Base-by-base conservation (phyloP, 176 grass and related monocot genomes). In the Saccharum officinarum region DNA sequence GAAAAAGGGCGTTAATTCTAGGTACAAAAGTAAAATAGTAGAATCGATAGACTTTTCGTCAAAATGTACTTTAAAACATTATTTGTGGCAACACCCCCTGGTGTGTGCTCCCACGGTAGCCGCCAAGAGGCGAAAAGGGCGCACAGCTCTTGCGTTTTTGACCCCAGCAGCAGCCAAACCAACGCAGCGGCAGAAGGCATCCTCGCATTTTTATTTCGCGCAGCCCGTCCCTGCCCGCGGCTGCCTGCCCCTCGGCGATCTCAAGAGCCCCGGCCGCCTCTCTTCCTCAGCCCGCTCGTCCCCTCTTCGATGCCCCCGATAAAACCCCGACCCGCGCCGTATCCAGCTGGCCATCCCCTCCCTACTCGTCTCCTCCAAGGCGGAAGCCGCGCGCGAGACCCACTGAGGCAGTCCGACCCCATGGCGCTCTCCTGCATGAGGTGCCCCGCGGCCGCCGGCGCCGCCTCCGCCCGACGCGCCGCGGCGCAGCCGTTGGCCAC, bases 371-470 rank as follows among this genome's bases (percentile, higher is more conserved):
- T 44, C 76, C 64, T 72, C 76, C 80, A 49, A 57, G 17, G 10
- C 69, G 10, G 30, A 28, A 70, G 79, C 80, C 12, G 49, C 15
- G 12, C 16, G 45, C 20, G 46, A 47, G 38, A 13, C 68, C 39
- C 3, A 66, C 26, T 1, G 10, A 83, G 12, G 66, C 0, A 54
- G 3, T 33, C 80, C 25, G 0, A 16, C 3, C 15, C 26, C 74
- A 92, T 92, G 91, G 81, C 87, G 31, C 81, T 92, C 16, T 87
- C 87, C 77, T 87, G 81, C 71, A 49, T 84, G 87, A 77, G 85
- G 67, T 87, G 85, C 77, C 65, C 84, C 45, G 63, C 80, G 22
- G 75, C 45, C 1, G 18, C 67, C 33, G 45, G 28, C 26, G 30
- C 23, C 57, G 13, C 2, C 79, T 8, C 61, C 22, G 7, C 15